phyloP scores from a whole-genome alignment of 441 rosid genomes.

The Populus hybrid region DNA sequence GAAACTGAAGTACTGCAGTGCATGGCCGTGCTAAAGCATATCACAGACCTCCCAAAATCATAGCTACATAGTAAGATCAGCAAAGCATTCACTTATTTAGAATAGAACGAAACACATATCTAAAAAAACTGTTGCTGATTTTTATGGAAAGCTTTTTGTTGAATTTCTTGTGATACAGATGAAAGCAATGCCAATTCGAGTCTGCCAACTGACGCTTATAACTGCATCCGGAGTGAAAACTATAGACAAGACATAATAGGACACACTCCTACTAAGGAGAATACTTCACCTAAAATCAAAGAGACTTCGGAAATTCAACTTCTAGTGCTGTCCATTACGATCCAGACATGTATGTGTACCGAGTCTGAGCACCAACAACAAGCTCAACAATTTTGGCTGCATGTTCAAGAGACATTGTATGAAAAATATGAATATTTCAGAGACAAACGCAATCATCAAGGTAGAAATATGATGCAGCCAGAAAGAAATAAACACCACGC shows the following conservation, averaged over 20 bases:
- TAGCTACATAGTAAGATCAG: neutral
- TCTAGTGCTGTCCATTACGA: no score
- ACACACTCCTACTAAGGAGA: no score
- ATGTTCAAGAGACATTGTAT: conserved; percentile 1
- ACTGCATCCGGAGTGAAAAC: neutral
- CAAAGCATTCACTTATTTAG: neutral
- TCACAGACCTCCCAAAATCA: no score
- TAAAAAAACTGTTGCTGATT: neutral
- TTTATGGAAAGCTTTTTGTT: neutral
- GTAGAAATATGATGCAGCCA: neutral
- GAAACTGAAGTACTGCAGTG: no score
- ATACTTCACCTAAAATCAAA: no score
- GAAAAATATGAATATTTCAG: neutral
- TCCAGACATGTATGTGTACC: conserved; percentile 90
- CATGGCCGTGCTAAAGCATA: no score
- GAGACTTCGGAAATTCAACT: no score
- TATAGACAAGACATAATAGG: neutral
- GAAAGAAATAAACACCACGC: conserved; percentile 3
- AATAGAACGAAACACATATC: neutral
- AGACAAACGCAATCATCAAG: neutral
- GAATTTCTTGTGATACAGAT: neutral
- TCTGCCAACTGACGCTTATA: neutral
- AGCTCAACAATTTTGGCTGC: no score
- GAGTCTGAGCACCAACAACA: no score
- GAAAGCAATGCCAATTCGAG: neutral